A percentile compares a stretch with the other conserved stretches of the same genome.
Evolutionary conservation across 306 rosid genomes (phyloP).

Genomic region (Fagus crenata): DNA sequence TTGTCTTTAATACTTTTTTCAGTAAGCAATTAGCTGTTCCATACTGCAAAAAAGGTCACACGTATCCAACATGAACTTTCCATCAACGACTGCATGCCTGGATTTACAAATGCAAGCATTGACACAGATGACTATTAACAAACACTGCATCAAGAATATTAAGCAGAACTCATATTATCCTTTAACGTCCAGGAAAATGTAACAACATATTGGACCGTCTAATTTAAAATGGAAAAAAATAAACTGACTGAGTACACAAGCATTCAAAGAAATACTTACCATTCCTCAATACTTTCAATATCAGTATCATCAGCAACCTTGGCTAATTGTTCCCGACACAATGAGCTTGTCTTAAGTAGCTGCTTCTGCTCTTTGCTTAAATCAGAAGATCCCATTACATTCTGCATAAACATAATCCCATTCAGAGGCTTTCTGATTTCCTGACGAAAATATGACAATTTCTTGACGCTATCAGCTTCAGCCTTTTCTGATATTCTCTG

Average conservation of each 20-base stretch:
- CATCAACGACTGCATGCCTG: too few relatives aligned
- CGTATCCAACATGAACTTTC: too few relatives aligned
- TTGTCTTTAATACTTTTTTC: too few relatives aligned
- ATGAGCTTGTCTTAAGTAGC: constrained; percentile 33
- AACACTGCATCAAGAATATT: not conserved
- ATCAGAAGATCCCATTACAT: constrained; percentile 41
- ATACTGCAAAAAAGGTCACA: too few relatives aligned
- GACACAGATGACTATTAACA: not conserved
- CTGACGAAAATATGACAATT: constrained; percentile 40
- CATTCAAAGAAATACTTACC: constrained; percentile 16
- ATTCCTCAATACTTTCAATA: constrained; percentile 41
- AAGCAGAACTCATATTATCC: constrained; percentile 11
- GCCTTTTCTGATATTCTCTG: constrained; percentile 45
- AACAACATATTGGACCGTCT: not conserved
- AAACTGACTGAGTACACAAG: not conserved
- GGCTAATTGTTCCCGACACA: constrained; percentile 42
- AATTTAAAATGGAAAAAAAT: not conserved
- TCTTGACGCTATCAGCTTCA: constrained; percentile 39
- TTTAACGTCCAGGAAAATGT: not conserved
- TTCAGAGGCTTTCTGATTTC: constrained; percentile 37
- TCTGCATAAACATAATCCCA: constrained; percentile 41
- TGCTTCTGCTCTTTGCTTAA: constrained; percentile 37
- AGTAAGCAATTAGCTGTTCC: too few relatives aligned
- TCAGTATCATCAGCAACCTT: constrained; percentile 43
- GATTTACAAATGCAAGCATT: not conserved